These are phyloP conservation scores for Penicillium sp. DNA, from an alignment of 2,329 filamentous ascomycete genomes.

Conservation along the genomic window DNA sequence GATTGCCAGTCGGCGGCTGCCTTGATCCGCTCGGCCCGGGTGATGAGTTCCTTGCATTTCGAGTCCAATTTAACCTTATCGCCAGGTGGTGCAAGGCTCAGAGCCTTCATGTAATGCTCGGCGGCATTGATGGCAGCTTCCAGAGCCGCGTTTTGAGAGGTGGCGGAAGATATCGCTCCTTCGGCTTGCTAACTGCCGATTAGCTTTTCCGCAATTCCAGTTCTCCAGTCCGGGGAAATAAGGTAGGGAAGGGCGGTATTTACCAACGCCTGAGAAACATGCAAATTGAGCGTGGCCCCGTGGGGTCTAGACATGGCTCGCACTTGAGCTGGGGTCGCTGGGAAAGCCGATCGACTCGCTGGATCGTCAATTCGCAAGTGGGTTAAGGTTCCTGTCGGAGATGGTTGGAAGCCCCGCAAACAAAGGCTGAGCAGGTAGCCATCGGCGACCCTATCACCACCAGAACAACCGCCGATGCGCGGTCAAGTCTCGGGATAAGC, in stretches of 20 bases:
- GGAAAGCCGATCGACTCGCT: conserved; percentile 12
- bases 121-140: conserved; percentile 73
- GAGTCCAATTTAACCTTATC: conserved; percentile 68
- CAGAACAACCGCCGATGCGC: not conserved
- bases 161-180: conserved; percentile 52
- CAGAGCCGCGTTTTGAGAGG: conserved; percentile 66
- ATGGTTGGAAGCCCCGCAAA: conserved; percentile 10
- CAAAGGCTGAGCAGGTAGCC: not conserved
- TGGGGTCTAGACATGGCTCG: conserved; percentile 34
- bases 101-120: conserved; percentile 78
- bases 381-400: conserved; percentile 2
- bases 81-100: conserved; percentile 59
- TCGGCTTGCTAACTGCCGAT: conserved; percentile 54
- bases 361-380: conserved; percentile 1
- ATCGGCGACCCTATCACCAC: not conserved
- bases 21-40: conserved; percentile 76
- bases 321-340: not conserved
- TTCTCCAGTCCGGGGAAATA: not conserved
- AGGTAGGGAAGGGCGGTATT: not conserved
- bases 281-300: conserved; percentile 27
- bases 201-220: conserved; percentile 17
- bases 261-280: conserved; percentile 38
- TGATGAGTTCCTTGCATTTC: conserved; percentile 71
- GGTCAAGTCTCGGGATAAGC: not conserved
- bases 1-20: conserved; percentile 33